A percentile compares a stretch with the other conserved stretches of the same genome.
These are phyloP conservation scores for Phalaenopsis aphrodite DNA, from an alignment of 106 monocot species.

Conservation along the genomic window DNA sequence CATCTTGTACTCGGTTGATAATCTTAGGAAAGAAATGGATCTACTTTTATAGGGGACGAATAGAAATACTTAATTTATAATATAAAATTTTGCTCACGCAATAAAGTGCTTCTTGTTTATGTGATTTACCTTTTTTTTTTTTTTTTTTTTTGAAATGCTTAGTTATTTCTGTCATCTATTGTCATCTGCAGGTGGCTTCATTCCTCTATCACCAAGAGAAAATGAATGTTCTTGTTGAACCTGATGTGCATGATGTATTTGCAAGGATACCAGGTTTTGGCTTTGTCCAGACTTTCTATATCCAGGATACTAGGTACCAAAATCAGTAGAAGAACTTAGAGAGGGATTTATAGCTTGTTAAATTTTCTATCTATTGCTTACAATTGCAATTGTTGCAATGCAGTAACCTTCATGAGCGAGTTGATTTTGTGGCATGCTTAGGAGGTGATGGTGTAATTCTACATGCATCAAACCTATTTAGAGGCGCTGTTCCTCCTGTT, in stretches of 20 bases:
- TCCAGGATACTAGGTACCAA: slow-evolving; percentile 89
- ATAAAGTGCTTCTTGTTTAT: neutral
- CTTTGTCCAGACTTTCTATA: slow-evolving; percentile 96
- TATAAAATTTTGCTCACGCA: neutral
- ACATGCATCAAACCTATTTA: slow-evolving; percentile 95
- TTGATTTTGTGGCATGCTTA: slow-evolving; percentile 96
- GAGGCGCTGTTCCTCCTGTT: slow-evolving; percentile 94
- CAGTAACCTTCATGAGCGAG: slow-evolving; percentile 99
- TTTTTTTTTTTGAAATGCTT: neutral
- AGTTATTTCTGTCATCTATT: slow-evolving; percentile 17
- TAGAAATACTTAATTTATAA: neutral
- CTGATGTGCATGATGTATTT: slow-evolving; percentile 94
- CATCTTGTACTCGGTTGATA: neutral
- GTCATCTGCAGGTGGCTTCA: slow-evolving; percentile 66
- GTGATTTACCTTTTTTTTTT: slow-evolving; percentile 3
- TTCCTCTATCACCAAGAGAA: slow-evolving; percentile 86
- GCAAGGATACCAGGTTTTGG: slow-evolving; percentile 96
- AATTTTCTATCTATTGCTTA: slow-evolving; percentile 4
- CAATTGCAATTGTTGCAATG: slow-evolving; percentile 10
- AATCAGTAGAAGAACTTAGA: neutral
- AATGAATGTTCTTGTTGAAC: slow-evolving; percentile 98
- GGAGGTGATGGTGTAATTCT: slow-evolving; percentile 99
- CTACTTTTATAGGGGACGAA: neutral
- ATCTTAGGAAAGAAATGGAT: neutral
- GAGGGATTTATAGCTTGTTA: neutral